phyloP scores from a whole-genome alignment of 371 early-diverging fungal genomes.

The Parasitella parasitica region DNA sequence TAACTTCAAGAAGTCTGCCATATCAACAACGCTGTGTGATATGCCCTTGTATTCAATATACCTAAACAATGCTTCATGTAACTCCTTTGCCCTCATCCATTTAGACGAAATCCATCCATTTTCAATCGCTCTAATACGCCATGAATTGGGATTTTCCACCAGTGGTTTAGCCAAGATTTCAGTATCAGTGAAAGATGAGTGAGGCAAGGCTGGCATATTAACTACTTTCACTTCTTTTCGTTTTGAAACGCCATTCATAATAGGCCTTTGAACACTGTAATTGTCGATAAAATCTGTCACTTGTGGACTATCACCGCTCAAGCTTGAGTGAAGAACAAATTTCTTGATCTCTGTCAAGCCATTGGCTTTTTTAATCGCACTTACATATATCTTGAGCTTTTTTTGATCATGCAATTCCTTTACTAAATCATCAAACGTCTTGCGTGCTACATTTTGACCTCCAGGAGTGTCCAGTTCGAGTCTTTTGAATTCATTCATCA shows the following conservation, averaged over 20 bases:
- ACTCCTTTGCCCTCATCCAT: constrained; percentile 6
- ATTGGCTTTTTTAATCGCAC: neutral
- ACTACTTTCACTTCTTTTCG: neutral
- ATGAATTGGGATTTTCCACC: neutral
- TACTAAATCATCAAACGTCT: constrained; percentile 2
- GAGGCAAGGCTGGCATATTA: neutral
- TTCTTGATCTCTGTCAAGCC: constrained; percentile 17
- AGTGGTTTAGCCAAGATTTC: neutral
- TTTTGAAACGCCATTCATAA: neutral
- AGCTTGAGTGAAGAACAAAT: constrained; percentile 7
- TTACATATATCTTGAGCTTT: constrained; percentile 4
- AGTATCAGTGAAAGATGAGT: neutral
- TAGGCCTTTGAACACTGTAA: neutral
- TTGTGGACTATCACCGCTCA: constrained; percentile 6
- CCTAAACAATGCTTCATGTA: constrained; percentile 7
- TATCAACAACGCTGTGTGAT: neutral
- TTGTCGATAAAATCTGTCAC: constrained; percentile 1
- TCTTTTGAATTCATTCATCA: constrained; percentile 1
- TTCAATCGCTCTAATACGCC: neutral
- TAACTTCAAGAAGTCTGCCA: neutral
- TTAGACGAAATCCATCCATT: constrained; percentile 18
- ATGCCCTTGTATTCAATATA: neutral
- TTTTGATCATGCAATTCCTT: constrained; percentile 9
- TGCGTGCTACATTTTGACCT: constrained; percentile 1
- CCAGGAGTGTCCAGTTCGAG: neutral